Conservation (phyloP, 768 basidiomycete species). For the Tylopilus subfusipes region DNA sequence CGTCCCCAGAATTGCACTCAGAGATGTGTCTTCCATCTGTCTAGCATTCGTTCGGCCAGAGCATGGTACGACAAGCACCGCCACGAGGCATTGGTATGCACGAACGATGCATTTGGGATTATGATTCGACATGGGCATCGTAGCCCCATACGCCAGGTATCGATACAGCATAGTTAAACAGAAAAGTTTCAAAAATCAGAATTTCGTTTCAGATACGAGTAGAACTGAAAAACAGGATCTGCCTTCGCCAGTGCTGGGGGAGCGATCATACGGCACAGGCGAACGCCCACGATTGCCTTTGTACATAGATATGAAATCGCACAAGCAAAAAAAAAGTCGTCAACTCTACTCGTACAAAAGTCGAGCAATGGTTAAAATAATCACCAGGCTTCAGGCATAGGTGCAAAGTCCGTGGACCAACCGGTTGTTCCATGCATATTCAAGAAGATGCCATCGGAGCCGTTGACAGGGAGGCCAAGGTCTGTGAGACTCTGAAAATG, state of each 20-base stretch:
- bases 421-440: slow-evolving; percentile 67
- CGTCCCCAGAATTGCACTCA: slow-evolving; percentile 13
- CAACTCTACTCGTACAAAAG: slow-evolving; percentile 24
- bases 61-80: neutral
- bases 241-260: neutral
- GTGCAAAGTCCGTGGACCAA: slow-evolving; percentile 71
- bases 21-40: slow-evolving; percentile 3
- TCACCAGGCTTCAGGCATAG: slow-evolving; percentile 86
- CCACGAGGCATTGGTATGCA: slow-evolving; percentile 3
- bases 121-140: neutral
- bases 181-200: neutral
- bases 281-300: slow-evolving; percentile 16
- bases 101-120: neutral
- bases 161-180: neutral
- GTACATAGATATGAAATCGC: slow-evolving; percentile 15
- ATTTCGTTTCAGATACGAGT: neutral
- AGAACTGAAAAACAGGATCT: neutral
- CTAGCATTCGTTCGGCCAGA: neutral
- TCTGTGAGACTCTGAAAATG: slow-evolving; percentile 71
- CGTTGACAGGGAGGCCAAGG: slow-evolving; percentile 87
- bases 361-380: slow-evolving; percentile 14
- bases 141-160: neutral
- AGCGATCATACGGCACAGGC: slow-evolving; percentile 21
- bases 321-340: slow-evolving; percentile 19
- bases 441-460: slow-evolving; percentile 87